These are phyloP conservation scores for Trebouxia sp. DNA, from an alignment of 139 green algal genomes.

Conservation along the genomic window DNA sequence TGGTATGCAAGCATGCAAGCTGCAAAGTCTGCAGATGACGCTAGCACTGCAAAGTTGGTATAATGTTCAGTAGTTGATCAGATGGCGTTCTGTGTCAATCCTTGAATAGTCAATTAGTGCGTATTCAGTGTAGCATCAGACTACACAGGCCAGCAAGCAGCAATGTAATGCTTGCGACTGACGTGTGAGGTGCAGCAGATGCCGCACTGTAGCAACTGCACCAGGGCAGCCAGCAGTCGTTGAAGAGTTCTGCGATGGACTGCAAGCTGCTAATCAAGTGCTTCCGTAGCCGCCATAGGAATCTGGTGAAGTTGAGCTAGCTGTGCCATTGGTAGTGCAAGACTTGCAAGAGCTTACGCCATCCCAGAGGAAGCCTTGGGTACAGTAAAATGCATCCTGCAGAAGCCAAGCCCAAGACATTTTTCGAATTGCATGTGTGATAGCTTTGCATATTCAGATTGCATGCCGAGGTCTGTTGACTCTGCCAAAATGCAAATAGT, in stretches of 20 bases:
- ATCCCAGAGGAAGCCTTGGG: background rate
- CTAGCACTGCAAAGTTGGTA: background rate
- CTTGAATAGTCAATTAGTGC: background rate
- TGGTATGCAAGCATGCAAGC: background rate
- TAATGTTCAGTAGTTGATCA: background rate
- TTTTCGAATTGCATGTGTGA: too few relatives aligned
- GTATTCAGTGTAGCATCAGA: background rate
- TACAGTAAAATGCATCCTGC: background rate
- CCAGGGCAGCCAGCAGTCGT: background rate
- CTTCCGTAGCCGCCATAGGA: background rate
- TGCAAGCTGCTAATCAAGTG: background rate
- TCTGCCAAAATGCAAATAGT: too few relatives aligned
- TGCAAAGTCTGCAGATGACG: background rate
- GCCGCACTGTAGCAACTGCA: background rate
- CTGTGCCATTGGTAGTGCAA: background rate
- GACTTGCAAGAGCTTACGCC: background rate
- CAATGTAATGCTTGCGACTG: background rate
- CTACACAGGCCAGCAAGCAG: background rate
- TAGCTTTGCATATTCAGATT: too few relatives aligned
- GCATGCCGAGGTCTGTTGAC: too few relatives aligned
- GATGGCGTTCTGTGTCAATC: background rate
- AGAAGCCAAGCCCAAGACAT: too few relatives aligned
- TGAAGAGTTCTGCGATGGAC: background rate
- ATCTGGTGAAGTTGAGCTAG: background rate
- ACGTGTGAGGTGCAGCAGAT: background rate